Base-by-base conservation (phyloP, 1,284 basidiomycete species). In the Moesziomyces sp. region DNA sequence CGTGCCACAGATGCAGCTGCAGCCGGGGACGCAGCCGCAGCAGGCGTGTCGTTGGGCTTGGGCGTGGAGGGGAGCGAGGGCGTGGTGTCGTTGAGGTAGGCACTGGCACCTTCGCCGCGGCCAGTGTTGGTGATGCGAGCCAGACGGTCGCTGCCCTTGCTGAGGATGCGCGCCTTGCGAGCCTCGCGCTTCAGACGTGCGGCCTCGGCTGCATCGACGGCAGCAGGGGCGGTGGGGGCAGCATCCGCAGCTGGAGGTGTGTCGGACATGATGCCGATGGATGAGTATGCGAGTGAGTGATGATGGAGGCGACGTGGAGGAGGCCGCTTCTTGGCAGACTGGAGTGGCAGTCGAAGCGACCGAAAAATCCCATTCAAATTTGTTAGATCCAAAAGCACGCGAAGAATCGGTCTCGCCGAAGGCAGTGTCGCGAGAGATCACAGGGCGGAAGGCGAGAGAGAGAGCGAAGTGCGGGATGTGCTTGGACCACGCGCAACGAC, bases 71-170 rank as follows among this genome's bases (percentile, higher is more conserved):
- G 52, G 2, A 57, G 4, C 5, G 56, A 53, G 2, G 71, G 58
- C 2, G 67, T 54, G 35, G 58, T 62, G n/a, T 76, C 59, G 43
- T 81, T 74, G 46, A 80, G 65, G n/a, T 58, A 75, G 38, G 72
- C 65, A 5, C 66, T 69, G 11, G 77, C 80, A 26, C 80, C 79
- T 30, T 75, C 77, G 0, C 82, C 82, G 21, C 82, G 66, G 14
- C 82, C 82, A 5, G 82, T 78, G 52, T 78, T 77, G 40, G 81
- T 83, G 62, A 84, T 83, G 47, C 79, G 64, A 11, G 81, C 81
- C 3, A 84, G 71, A 16, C 82, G 75, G 42, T 83, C 80, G n/a
- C 73, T 76, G 24, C 82, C 78, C 46, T 71, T 70, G 46, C 67
- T 70, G n/a, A 83, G 70, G 57, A 84, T 84, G 19, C 77, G 72